Base-by-base conservation (phyloP, 2,329 filamentous ascomycete genomes). In the Leptographium lundbergii region DNA sequence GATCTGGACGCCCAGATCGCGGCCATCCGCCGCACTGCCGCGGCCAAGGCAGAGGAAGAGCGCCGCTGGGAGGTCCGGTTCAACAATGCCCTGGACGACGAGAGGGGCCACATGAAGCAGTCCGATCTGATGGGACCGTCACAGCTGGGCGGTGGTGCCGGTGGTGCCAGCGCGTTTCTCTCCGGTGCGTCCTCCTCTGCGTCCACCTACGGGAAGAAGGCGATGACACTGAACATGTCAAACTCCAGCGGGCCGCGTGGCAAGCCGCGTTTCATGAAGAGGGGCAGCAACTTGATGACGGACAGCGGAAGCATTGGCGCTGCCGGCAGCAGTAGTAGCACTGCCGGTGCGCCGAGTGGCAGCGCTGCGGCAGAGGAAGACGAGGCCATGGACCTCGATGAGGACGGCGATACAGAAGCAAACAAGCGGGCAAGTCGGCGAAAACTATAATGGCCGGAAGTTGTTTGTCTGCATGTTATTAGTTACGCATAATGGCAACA, bases 1-100 rank as follows among this genome's bases (percentile, higher is more conserved):
- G 87, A 87, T 34, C 81, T 99, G 4, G 90, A 96, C 63, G 74
- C 75, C 1, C 87, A 95, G 69, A 88, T 95, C 22, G 77, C 77
- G 17, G 75, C 72, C 36, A 84, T 96, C 62, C 85, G 82, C 64
- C 70, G 72, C 1, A 74, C 77, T 1, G 86, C 87, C 1, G 72
- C 75, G 32, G 70, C 73, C 54, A 76, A 83, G 19, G 77, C 80
- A 48, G 74, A 70, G 13, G 77, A 80, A 54, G 75, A 78, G 56
- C 69, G 73, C 7, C 74, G 71, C 5, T 75, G 79, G 58, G 73
- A 79, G 0, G 70, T 71, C 7, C 72, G 76, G 50, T 69, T 84
- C 10, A 75, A 81, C 50, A 70, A 71, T 45, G 73, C 81, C 0
- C 66, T 85, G 6, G 71, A 77, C 27, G 75, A 75, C 0, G 77